Conservation (phyloP, 2,329 filamentous ascomycete genomes). For the Endoconidiophora laricicola region DNA sequence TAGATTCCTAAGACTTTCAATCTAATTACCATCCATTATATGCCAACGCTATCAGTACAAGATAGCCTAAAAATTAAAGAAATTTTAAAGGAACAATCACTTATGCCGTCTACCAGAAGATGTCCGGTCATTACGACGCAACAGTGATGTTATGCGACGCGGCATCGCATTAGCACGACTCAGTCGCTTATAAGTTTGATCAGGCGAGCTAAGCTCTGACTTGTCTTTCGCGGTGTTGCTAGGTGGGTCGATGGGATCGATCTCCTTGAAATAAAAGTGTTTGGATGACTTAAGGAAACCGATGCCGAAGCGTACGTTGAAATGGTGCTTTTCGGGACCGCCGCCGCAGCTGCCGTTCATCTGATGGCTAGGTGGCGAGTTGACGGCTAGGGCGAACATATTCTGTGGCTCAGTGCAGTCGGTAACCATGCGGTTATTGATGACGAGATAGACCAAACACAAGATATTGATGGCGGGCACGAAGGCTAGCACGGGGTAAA, state of each 20-base stretch:
- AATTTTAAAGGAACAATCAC: too few relatives aligned
- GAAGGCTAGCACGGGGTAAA: constrained; percentile 28
- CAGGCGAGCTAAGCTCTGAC: neutral
- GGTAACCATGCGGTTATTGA: constrained; percentile 44
- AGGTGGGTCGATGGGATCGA: constrained; percentile 14
- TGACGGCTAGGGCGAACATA: constrained; percentile 54
- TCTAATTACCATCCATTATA: too few relatives aligned
- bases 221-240: neutral
- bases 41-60: too few relatives aligned
- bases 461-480: constrained; percentile 50
- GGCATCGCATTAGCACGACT: neutral
- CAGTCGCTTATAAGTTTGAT: neutral
- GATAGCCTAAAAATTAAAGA: too few relatives aligned
- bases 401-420: constrained; percentile 69
- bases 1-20: too few relatives aligned
- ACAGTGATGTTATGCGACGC: too few relatives aligned
- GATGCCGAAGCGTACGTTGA: constrained; percentile 27
- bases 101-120: too few relatives aligned
- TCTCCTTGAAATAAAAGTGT: constrained; percentile 29
- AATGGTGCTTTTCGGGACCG: constrained; percentile 21
- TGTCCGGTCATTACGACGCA: too few relatives aligned
- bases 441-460: constrained; percentile 44
- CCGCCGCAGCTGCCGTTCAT: constrained; percentile 25
- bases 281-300: constrained; percentile 23
- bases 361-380: constrained; percentile 27